Evolutionary conservation across 192 early-diverging fungal genomes (phyloP).

Genomic region (Pilobolus umbonatus): DNA sequence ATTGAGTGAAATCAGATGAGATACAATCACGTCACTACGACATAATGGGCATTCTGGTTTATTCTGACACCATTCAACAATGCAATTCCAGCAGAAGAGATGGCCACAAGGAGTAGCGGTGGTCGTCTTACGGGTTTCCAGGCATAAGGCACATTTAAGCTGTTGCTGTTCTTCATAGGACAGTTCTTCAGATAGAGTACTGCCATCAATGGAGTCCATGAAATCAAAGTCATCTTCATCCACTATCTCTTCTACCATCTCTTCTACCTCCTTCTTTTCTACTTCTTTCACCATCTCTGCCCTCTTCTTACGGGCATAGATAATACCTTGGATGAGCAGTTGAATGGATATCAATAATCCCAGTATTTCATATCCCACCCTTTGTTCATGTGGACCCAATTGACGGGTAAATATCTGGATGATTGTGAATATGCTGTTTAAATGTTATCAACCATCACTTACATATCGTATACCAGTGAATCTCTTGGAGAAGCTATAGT

Average conservation of each 20-base stretch:
- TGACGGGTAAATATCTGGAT: constrained; percentile 69
- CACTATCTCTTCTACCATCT: constrained; percentile 12
- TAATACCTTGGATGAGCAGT: constrained; percentile 53
- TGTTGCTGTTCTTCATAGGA: constrained; percentile 34
- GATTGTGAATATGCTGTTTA: background rate
- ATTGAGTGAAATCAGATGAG: constrained; percentile 70
- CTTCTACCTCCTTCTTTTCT: constrained; percentile 10
- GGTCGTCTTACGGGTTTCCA: constrained; percentile 67
- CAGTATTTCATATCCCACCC: constrained; percentile 78
- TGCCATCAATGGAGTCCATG: constrained; percentile 21
- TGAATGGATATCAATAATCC: constrained; percentile 77
- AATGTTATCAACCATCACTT: constrained; percentile 8
- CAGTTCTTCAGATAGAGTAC: constrained; percentile 10
- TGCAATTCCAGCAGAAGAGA: constrained; percentile 94
- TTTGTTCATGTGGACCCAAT: constrained; percentile 67
- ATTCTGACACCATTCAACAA: constrained; percentile 86
- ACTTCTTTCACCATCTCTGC: constrained; percentile 10
- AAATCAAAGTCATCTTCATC: constrained; percentile 23
- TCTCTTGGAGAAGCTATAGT: constrained; percentile 80
- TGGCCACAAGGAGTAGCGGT: constrained; percentile 92
- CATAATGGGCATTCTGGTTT: constrained; percentile 95
- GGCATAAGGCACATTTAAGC: constrained; percentile 84
- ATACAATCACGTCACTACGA: constrained; percentile 69
- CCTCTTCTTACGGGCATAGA: constrained; percentile 25
- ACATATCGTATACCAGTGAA: constrained; percentile 77